Evolutionary conservation across 1,284 basidiomycete genomes (phyloP).

Genomic region (Pascua sp.): DNA sequence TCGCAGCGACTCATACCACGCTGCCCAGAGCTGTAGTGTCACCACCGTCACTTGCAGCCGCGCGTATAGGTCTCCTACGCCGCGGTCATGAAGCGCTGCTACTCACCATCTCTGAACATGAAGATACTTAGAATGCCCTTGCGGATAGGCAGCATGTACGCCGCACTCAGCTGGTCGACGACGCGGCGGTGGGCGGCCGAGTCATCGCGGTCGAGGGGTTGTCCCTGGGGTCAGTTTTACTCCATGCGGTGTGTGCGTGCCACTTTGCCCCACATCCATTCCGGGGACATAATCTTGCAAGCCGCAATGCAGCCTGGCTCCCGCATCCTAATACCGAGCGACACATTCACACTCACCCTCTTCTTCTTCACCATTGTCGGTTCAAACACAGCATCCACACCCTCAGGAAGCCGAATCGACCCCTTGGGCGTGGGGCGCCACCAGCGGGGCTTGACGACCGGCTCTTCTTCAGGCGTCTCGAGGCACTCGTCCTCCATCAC

Average conservation of each 20-base stretch:
- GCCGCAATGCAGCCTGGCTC: too few relatives aligned
- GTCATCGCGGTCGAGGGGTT: conserved; percentile 3
- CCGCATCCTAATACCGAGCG: too few relatives aligned
- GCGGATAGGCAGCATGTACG: conserved; percentile 49
- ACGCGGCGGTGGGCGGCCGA: conserved; percentile 41
- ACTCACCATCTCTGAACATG: conserved; percentile 41
- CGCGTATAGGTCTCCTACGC: background rate
- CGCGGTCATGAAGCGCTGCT: conserved; percentile 12
- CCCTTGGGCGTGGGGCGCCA: conserved; percentile 8
- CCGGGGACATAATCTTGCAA: too few relatives aligned
- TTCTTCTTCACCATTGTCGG: conserved; percentile 23
- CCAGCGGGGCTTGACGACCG: background rate
- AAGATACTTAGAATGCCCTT: conserved; percentile 44
- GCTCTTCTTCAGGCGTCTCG: background rate
- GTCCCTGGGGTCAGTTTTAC: background rate
- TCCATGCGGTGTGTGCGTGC: too few relatives aligned
- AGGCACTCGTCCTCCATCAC: background rate
- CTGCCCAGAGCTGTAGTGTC: too few relatives aligned
- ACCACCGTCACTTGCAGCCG: too few relatives aligned
- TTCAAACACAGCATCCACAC: conserved; percentile 47
- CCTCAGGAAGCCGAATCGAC: conserved; percentile 38
- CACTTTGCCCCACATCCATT: too few relatives aligned
- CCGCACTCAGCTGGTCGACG: conserved; percentile 45
- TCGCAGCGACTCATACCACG: too few relatives aligned
- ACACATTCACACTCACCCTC: background rate